Evolutionary conservation across 352 stramenopile species (phyloP).

Genomic region (Globisporangium apiculatum): DNA sequence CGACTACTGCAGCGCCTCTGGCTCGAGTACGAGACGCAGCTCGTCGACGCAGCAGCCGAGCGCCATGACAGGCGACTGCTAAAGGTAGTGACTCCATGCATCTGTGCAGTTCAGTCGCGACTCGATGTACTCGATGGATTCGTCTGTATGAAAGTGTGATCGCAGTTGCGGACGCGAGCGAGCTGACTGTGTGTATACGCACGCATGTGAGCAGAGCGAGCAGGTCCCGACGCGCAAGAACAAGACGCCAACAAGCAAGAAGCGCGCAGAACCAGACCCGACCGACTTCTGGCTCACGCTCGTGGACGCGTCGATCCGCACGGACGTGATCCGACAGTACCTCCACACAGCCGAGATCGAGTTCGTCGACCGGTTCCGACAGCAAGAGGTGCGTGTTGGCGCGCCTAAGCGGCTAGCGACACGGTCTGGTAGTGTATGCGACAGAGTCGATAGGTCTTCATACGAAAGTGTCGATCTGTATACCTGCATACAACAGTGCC

Average conservation of each 20-base stretch:
- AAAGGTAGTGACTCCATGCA: constrained; percentile 10
- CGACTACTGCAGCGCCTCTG: constrained; percentile 39
- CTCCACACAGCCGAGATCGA: constrained; percentile 31
- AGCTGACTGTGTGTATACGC: no score
- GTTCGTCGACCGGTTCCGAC: constrained; percentile 28
- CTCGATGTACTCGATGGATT: background rate
- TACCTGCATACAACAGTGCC: background rate
- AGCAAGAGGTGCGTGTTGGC: constrained; percentile 29
- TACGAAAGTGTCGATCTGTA: background rate
- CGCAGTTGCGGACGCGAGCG: no score
- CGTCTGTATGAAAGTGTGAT: no score
- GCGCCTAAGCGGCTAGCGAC: no score
- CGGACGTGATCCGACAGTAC: constrained; percentile 31
- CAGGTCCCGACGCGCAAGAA: constrained; percentile 7
- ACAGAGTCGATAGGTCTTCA: no score
- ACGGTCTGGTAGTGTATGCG: no score
- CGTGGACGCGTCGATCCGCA: constrained; percentile 27
- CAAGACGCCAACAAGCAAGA: constrained; percentile 14
- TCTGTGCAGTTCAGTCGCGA: background rate
- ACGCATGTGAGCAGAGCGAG: no score
- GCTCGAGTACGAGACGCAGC: constrained; percentile 37
- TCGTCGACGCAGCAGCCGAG: constrained; percentile 41
- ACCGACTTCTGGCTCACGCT: constrained; percentile 41
- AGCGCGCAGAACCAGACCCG: background rate
- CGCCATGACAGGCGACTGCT: constrained; percentile 26